Evolutionary conservation across 2,329 filamentous ascomycete species (phyloP).

Genomic region (Diplodia intermedia): DNA sequence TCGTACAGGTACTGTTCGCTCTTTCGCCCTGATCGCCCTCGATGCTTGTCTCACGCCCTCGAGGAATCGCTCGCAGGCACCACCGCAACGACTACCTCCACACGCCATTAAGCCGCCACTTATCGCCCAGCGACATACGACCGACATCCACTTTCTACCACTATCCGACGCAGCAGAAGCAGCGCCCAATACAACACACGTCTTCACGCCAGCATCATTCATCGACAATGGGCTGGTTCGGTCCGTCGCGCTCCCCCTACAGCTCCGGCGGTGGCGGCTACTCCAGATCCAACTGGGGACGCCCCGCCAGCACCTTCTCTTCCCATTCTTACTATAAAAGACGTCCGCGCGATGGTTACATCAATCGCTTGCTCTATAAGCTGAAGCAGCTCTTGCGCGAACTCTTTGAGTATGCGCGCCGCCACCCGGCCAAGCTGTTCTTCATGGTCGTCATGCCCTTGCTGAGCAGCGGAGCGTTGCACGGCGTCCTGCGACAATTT

Average conservation of each 20-base stretch:
- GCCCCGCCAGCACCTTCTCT: slow-evolving; percentile 40
- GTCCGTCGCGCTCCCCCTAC: slow-evolving; percentile 40
- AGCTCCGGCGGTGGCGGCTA: slow-evolving; percentile 41
- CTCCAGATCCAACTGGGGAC: slow-evolving; percentile 42
- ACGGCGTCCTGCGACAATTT: slow-evolving; percentile 77
- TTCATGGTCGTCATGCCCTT: slow-evolving; percentile 89
- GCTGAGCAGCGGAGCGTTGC: slow-evolving; percentile 80
- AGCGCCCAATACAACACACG: background rate
- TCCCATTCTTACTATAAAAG: slow-evolving; percentile 75
- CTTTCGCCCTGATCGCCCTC: slow-evolving; percentile 7
- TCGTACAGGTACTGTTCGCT: slow-evolving; percentile 25
- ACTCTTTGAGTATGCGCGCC: slow-evolving; percentile 79
- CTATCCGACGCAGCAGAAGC: slow-evolving; percentile 3
- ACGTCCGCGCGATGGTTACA: slow-evolving; percentile 76
- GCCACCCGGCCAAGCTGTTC: slow-evolving; percentile 87
- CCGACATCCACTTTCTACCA: slow-evolving; percentile 12
- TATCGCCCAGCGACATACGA: slow-evolving; percentile 19
- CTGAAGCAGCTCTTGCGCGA: slow-evolving; percentile 81
- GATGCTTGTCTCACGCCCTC: slow-evolving; percentile 29
- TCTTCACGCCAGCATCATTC: no score
- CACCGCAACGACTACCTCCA: slow-evolving; percentile 24
- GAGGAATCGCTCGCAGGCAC: slow-evolving; percentile 25
- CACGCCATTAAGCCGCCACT: slow-evolving; percentile 13
- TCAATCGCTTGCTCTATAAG: slow-evolving; percentile 74
- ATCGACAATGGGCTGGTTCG: slow-evolving; percentile 47